These are phyloP conservation scores for Uncinocarpus reesii DNA, from an alignment of 2,329 filamentous ascomycete species.

Conservation along the genomic window DNA sequence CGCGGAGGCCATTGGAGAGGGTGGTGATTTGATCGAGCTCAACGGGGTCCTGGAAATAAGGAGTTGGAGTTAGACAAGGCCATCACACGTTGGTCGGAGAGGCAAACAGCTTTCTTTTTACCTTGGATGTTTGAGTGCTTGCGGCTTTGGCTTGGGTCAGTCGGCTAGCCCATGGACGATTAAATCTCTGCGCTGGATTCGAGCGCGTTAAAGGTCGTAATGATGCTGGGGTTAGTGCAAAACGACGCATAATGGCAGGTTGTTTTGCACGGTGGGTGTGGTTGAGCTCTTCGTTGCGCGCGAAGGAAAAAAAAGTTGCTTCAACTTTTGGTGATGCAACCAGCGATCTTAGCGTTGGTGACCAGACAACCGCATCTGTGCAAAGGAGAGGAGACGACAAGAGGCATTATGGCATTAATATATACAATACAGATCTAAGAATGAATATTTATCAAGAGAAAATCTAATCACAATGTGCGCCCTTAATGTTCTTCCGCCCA, in stretches of 20 bases:
- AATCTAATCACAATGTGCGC: background rate
- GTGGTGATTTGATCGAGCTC: slow-evolving; percentile 82
- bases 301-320: background rate
- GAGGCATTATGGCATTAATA: background rate
- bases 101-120: background rate
- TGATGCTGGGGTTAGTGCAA: slow-evolving; percentile 1
- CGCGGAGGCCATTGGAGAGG: slow-evolving; percentile 81
- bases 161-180: background rate
- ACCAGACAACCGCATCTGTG: background rate
- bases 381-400: background rate
- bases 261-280: background rate
- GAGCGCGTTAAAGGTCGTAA: slow-evolving; percentile 4
- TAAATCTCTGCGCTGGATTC: background rate
- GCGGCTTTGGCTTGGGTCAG: slow-evolving; percentile 3
- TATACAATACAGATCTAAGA: background rate
- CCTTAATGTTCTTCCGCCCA: slow-evolving; percentile 53
- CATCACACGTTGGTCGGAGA: background rate
- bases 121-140: background rate
- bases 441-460: background rate
- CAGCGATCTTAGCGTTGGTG: background rate
- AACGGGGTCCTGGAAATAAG: slow-evolving; percentile 58
- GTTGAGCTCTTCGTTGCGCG: background rate
- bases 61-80: background rate
- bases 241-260: slow-evolving; percentile 7
- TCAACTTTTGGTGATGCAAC: slow-evolving; percentile 2